Conservation (phyloP, 2,329 filamentous ascomycete species). For the Plectosphaerella cucumerina region DNA sequence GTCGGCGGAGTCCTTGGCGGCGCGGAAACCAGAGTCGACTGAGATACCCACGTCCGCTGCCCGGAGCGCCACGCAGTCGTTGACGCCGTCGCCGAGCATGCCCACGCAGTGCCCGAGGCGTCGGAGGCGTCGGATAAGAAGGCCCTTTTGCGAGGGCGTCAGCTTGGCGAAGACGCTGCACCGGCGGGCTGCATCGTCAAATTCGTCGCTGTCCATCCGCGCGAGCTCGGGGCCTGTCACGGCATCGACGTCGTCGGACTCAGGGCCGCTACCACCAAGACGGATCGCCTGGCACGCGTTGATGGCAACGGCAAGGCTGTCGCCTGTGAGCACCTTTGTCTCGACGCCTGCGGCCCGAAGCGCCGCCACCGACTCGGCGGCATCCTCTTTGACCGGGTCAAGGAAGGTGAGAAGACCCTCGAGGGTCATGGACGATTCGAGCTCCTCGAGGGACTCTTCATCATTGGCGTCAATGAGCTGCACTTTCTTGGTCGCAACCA, state of each 20-base stretch:
- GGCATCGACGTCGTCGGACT: conserved; percentile 14
- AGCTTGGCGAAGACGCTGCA: conserved; percentile 24
- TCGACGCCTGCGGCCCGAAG: conserved; percentile 19
- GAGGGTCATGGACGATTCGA: conserved; percentile 19
- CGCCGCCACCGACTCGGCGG: conserved; percentile 17
- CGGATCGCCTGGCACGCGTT: conserved; percentile 20
- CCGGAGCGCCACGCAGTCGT: conserved; percentile 22
- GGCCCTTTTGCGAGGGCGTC: conserved; percentile 19
- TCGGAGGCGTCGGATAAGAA: conserved; percentile 17
- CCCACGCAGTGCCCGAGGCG: conserved; percentile 19
- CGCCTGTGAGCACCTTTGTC: conserved; percentile 22
- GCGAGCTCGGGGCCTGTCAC: conserved; percentile 19
- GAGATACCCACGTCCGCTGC: conserved; percentile 22
- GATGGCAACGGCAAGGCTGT: conserved; percentile 20
- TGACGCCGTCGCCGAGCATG: conserved; percentile 24
- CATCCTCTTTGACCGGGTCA: conserved; percentile 23
- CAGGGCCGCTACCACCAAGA: conserved; percentile 14
- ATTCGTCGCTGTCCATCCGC: conserved; percentile 13
- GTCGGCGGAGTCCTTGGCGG: conserved; percentile 23
- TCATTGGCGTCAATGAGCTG: conserved; percentile 1
- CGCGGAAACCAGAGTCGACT: conserved; percentile 21
- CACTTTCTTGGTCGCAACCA: conserved; percentile 16
- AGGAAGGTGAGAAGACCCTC: conserved; percentile 22
- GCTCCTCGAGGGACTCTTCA: conserved; percentile 15
- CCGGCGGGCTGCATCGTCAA: conserved; percentile 15